These are phyloP conservation scores for Crotalaria pallida DNA, from an alignment of 306 rosid species.

Conservation along the genomic window DNA sequence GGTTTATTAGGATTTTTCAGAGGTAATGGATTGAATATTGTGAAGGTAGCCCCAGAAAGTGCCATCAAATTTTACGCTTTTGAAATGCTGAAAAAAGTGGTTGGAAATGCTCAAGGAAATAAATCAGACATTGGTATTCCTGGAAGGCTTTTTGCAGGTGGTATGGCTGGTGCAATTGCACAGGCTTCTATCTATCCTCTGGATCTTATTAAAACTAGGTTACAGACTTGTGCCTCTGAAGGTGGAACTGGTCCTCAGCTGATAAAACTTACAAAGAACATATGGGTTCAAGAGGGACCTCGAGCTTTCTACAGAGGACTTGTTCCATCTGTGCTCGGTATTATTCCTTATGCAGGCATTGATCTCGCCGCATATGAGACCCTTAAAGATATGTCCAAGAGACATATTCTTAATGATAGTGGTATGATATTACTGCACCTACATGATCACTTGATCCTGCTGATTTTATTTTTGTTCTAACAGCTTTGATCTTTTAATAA, in stretches of 20 bases:
- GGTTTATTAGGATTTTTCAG: constrained; percentile 51
- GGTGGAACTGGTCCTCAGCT: constrained; percentile 42
- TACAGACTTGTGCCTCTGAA: constrained; percentile 45
- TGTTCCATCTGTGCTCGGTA: constrained; percentile 49
- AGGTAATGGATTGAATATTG: constrained; percentile 50
- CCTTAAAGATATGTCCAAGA: constrained; percentile 41
- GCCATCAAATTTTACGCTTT: constrained; percentile 49
- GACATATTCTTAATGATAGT: constrained; percentile 35
- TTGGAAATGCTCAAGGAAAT: constrained; percentile 26
- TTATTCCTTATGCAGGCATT: constrained; percentile 55
- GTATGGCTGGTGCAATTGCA: constrained; percentile 52
- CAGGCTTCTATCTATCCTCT: constrained; percentile 43
- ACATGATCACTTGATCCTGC: not conserved
- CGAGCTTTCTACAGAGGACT: constrained; percentile 52
- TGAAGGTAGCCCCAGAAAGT: constrained; percentile 53
- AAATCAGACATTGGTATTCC: constrained; percentile 37
- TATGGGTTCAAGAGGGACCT: constrained; percentile 55
- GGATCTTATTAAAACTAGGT: constrained; percentile 51
- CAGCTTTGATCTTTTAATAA: not conserved
- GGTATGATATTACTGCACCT: constrained; percentile 32
- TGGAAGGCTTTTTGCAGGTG: constrained; percentile 49
- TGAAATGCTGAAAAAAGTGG: constrained; percentile 43
- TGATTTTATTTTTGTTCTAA: not conserved
- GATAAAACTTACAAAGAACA: constrained; percentile 35
- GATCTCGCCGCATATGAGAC: constrained; percentile 54